Evolutionary conservation across 2,329 filamentous ascomycete species (phyloP), one percentile per base, ranked within the genome.

Genomic region (Talaromyces sp.): DNA sequence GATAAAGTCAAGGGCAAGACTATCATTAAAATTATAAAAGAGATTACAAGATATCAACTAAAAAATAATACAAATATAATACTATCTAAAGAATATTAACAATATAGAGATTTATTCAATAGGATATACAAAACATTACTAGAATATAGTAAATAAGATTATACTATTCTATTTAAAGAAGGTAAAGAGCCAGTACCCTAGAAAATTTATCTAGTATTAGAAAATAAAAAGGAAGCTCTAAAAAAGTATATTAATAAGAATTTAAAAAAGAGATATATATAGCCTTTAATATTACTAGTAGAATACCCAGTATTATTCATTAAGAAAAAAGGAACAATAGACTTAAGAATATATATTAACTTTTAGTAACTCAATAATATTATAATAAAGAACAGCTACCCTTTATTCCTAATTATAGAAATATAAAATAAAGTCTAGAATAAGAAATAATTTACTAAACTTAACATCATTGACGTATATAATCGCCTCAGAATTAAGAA

Each of bases 261-360:
- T 63, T 54, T 77, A 67, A 66, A 77, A 77, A 59, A 35, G 10
- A 7, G 10, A 35, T 35, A 35, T 35, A 35, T 35, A 35, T 4
- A 7, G 9, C 10, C 9, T 4, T 35, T 7, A 35, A 15, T 6
- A 43, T 43, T 6, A 43, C 13, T n/a, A 6, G 15, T 6, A 43
- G 15, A 6, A 43, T 43, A 43, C 7, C 39, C n/a, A 43, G 7
- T 43, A 43, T 17, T 43, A 43, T 43, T 43, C 7, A n/a, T 43
- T 43, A 43, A 43, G 13, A 43, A 43, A 11, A 43, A 43, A 17
- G 39, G 15, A 43, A 43, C 7, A 43, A 43, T 6, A 43, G 15
- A 43, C 2, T 43, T 43, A 17, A 43, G 15, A 43, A 7, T 43
- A n/a, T 43, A n/a, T 43, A n/a, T 43, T 43, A 17, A 43, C 6